These are phyloP conservation scores for Fraxinus quadrangulata DNA, from an alignment of 257 asterid genomes.

Conservation along the genomic window DNA sequence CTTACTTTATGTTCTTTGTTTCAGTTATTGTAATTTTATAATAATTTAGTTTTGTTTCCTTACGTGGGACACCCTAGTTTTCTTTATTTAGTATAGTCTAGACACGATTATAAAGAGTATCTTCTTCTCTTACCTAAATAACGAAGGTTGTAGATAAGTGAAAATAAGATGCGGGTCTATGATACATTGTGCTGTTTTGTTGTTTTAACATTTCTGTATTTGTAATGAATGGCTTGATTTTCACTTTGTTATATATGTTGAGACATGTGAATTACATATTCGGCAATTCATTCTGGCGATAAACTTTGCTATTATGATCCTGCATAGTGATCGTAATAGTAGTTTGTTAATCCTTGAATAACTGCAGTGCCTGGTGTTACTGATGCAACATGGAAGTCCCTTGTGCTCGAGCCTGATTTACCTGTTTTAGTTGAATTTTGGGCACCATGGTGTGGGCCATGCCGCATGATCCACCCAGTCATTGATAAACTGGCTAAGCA, in stretches of 20 bases:
- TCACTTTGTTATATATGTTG: not conserved
- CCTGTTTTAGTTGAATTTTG: conserved; percentile 93
- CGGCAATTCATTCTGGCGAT: not conserved
- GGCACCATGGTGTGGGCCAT: conserved; percentile 99
- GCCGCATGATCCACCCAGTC: conserved; percentile 88
- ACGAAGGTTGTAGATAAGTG: not conserved
- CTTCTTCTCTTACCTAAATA: not conserved
- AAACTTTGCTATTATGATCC: not conserved
- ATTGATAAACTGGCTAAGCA: conserved; percentile 77
- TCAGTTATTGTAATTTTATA: too few relatives aligned
- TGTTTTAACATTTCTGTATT: not conserved
- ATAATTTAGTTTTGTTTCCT: too few relatives aligned
- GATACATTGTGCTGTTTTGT: not conserved
- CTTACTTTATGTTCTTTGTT: too few relatives aligned
- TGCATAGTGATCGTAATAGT: not conserved
- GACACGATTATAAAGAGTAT: too few relatives aligned
- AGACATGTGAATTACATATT: not conserved
- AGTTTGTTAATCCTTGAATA: conserved; percentile 13
- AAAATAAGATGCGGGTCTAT: not conserved
- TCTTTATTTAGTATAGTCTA: too few relatives aligned
- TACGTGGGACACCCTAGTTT: too few relatives aligned
- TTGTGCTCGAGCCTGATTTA: conserved; percentile 48
- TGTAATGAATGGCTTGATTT: not conserved
- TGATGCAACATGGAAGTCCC: conserved; percentile 62
- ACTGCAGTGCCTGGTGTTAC: conserved; percentile 60